A percentile compares a stretch with the other conserved stretches of the same genome.
Evolutionary conservation across 306 rosid genomes (phyloP).

Genomic region (Arachis stenosperma): DNA sequence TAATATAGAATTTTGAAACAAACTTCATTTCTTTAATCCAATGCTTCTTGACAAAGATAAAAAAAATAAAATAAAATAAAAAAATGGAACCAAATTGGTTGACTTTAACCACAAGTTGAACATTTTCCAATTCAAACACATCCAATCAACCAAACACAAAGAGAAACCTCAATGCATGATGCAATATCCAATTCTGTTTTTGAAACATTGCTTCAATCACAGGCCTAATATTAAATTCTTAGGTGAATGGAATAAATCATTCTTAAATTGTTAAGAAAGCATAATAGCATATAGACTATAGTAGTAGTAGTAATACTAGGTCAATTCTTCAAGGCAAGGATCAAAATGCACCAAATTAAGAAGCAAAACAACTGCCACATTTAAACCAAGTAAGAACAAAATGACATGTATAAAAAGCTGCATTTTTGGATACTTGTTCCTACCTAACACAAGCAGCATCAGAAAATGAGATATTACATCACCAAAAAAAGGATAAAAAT

Average conservation of each 20-base stretch:
- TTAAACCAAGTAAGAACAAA: conserved; percentile 32
- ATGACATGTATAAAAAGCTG: conserved; percentile 34
- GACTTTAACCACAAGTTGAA: background rate
- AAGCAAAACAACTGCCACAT: conserved; percentile 33
- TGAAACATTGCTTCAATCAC: background rate
- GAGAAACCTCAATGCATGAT: too few relatives aligned
- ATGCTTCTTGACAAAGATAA: background rate
- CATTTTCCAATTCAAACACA: background rate
- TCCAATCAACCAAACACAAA: background rate
- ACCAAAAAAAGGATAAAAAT: background rate
- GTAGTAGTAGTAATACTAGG: background rate
- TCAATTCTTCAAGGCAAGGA: conserved; percentile 18
- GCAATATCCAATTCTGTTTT: background rate
- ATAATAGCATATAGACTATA: background rate
- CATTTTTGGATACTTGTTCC: conserved; percentile 21
- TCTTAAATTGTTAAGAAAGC: too few relatives aligned
- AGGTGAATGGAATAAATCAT: too few relatives aligned
- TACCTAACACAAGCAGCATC: conserved; percentile 40
- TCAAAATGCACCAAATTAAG: conserved; percentile 33
- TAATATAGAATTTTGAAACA: background rate
- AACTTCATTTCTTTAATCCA: background rate
- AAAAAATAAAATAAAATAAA: too few relatives aligned
- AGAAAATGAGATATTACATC: conserved; percentile 44
- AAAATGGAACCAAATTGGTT: background rate
- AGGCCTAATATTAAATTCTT: background rate